Evolutionary conservation across 345 rosid species (phyloP).

Genomic region (Corchorus capsularis): DNA sequence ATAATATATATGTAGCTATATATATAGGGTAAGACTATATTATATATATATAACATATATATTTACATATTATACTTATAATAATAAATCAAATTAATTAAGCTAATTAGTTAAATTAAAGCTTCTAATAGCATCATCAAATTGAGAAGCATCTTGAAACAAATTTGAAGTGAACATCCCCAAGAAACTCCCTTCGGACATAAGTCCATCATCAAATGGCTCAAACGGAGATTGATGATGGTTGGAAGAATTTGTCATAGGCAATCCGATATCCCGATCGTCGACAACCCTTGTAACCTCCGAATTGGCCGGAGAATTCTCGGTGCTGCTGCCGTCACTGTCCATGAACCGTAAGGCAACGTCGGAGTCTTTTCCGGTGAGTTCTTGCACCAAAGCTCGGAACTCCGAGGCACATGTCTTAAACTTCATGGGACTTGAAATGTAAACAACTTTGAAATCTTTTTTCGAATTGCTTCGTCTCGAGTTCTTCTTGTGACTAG

Average conservation of each 20-base stretch:
- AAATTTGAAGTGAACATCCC: slow-evolving; percentile 33
- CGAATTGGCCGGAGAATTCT: slow-evolving; percentile 14
- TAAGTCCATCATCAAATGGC: slow-evolving; percentile 20
- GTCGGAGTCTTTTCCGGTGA: slow-evolving; percentile 85
- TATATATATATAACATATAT: background rate
- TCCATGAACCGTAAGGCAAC: slow-evolving; percentile 35
- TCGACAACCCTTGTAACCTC: slow-evolving; percentile 16
- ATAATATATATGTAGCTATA: background rate
- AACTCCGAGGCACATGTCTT: slow-evolving; percentile 67
- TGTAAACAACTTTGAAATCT: slow-evolving; percentile 73
- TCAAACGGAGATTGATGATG: slow-evolving; percentile 21
- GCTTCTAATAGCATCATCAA: slow-evolving; percentile 29
- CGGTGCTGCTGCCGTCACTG: slow-evolving; percentile 10
- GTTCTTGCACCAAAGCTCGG: slow-evolving; percentile 81
- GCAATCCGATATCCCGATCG: slow-evolving; percentile 16
- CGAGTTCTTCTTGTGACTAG: background rate
- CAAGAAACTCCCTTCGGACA: slow-evolving; percentile 36
- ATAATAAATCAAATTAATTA: background rate
- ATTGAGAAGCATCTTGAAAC: slow-evolving; percentile 29
- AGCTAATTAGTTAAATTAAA: background rate
- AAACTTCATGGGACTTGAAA: slow-evolving; percentile 83
- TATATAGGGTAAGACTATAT: background rate
- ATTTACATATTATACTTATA: too few species aligned
- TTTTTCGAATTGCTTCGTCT: slow-evolving; percentile 27
- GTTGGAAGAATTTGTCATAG: background rate